Evolutionary conservation across 768 basidiomycete species (phyloP), one percentile per base, ranked within the genome.

Genomic region (Pleurotus pulmonarius): DNA sequence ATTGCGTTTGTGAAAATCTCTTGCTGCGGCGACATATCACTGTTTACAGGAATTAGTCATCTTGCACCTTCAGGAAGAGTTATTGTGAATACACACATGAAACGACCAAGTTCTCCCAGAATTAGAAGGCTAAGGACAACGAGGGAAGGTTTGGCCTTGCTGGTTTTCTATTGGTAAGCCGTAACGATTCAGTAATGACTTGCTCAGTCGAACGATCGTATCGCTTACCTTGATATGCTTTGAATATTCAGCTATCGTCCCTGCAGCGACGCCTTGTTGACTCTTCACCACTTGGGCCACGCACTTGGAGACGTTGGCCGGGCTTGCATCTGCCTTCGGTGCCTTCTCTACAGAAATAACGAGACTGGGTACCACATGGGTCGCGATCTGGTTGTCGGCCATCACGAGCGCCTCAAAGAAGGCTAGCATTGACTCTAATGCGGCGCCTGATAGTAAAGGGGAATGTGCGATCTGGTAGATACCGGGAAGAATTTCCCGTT

Each of bases 91-190:
- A 74, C 84, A 58, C 57, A 97, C 95, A 92, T 86, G 64, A 86
- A 87, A 34, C 95, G 87, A 29, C 96, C 97, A 40, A 98, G 80
- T 69, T 98, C 97, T 46, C 97, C 97, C 49, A 98, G 77, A 40
- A 93, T 88, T 12, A 97, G 76, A 55, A 98, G 76, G 61, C 92
- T 90, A 20, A 99, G 80, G 29, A 93, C 86, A 5, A 92, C 79
- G 40, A 86, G 76, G 1, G 83, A 77, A 15, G 88, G 71, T 60
- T 83, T 83, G 5, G 86, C 81, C 67, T 87, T 88, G 7, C 86
- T 82, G 0, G 73, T 67, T 48, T 76, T 75, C 78, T 83, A 60
- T 24, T 16, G 40, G 12, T 22, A 29, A 15, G 22, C 37, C 18
- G n/a, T 29, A 0, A 3, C 13, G 9, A 18, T 7, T 37, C 18